Conservation (phyloP, 2,329 filamentous ascomycete species). For the Apiospora phragmitis region DNA sequence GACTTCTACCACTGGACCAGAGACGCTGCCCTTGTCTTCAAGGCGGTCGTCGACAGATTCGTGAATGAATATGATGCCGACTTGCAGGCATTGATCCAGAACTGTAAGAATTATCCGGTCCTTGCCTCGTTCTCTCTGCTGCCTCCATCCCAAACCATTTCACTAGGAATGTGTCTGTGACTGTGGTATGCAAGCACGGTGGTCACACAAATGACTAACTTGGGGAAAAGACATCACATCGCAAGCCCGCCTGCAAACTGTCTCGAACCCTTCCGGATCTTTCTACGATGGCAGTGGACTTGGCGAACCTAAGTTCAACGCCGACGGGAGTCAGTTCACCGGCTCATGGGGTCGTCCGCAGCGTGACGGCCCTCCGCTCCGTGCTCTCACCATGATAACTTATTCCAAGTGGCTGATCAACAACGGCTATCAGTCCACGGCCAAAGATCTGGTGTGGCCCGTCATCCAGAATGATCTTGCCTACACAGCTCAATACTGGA, state of each 20-base stretch:
- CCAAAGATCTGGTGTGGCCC: slow-evolving; percentile 65
- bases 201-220: background rate
- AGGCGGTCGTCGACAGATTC: slow-evolving; percentile 68
- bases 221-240: slow-evolving; percentile 50
- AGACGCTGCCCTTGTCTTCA: slow-evolving; percentile 71
- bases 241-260: slow-evolving; percentile 65
- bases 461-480: slow-evolving; percentile 73
- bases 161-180: too few species aligned
- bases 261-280: slow-evolving; percentile 69
- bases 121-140: too few species aligned
- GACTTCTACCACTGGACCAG: slow-evolving; percentile 81
- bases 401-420: slow-evolving; percentile 73
- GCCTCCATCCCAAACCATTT: background rate
- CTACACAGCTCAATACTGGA: slow-evolving; percentile 75
- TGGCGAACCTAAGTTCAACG: slow-evolving; percentile 74
- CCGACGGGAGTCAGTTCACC: slow-evolving; percentile 63
- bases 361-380: slow-evolving; percentile 74
- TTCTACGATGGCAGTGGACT: slow-evolving; percentile 55
- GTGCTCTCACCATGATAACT: slow-evolving; percentile 70
- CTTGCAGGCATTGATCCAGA: slow-evolving; percentile 62
- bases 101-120: slow-evolving; percentile 40
- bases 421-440: slow-evolving; percentile 63
- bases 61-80: slow-evolving; percentile 55
- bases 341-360: slow-evolving; percentile 77
- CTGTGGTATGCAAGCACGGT: background rate